Evolutionary conservation across 2,329 filamentous ascomycete species (phyloP), one percentile per base, ranked within the genome.

Genomic region (Fusarium tricinctum): DNA sequence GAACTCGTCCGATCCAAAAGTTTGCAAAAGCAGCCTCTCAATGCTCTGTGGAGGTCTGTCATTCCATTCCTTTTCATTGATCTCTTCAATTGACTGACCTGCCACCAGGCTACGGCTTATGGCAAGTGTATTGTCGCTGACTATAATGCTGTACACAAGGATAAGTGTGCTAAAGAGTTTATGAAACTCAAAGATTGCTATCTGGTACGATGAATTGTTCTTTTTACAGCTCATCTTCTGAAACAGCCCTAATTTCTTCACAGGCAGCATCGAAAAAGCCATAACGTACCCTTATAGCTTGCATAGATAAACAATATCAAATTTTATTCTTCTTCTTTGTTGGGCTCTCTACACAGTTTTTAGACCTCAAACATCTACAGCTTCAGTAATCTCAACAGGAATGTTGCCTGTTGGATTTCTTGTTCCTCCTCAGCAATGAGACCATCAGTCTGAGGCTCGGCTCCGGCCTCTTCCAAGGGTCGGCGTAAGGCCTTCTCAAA

Each of bases 71-170:
- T 48, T 10, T 30, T 19, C 19, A n/a, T 17, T 14, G 20, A 54
- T n/a, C 20, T 28, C 22, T 20, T 19, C n/a, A 20, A 53, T 58
- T 62, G 46, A 55, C 61, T 62, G 46, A 55, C 49, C 53, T 33
- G 60, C 32, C 10, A 35, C 23, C 19, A 98, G 95, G 91, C 93
- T 52, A 85, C 93, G 4, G 84, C 88, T 14, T 99, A 98, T 76
- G 96, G 95, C 70, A 94, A 94, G 83, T 99, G 96, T 78, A 90
- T 99, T 68, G 87, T 95, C 50, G 88, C 89, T 39, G 95, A 98
- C 76, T 98, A 97, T 81, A 95, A 95, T 76, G 88, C 93, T 6
- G 88, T 97, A 5, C 88, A 94, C 73, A 97, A 97, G 77, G 93
- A 97, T 76, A 96, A 96, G 84, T 99, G 96, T 76, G 85, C 86